phyloP scores from a whole-genome alignment of 2,329 filamentous ascomycete species.

The Aphanocladium album region DNA sequence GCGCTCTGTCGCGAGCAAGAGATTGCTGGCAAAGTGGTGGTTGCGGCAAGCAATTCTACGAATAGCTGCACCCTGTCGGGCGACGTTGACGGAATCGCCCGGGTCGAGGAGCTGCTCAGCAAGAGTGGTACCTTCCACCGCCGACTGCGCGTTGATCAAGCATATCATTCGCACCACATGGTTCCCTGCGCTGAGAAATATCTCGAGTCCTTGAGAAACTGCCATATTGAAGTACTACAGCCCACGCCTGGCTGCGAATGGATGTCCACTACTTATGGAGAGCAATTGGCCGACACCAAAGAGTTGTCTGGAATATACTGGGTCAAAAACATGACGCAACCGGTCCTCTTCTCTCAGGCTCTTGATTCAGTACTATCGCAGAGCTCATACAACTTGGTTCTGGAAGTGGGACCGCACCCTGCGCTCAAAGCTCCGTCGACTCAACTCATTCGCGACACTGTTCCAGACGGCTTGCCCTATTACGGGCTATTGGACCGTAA shows the following conservation, averaged over 20 bases:
- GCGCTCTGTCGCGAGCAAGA: slow-evolving; percentile 8
- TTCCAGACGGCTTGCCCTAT: too few species aligned
- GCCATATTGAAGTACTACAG: neutral
- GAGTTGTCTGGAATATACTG: slow-evolving; percentile 25
- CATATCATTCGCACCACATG: slow-evolving; percentile 15
- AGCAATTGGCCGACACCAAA: neutral
- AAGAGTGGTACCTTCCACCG: slow-evolving; percentile 16
- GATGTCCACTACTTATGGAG: too few species aligned
- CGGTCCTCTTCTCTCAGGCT: slow-evolving; percentile 30
- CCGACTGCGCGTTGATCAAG: slow-evolving; percentile 15
- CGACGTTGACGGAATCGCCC: slow-evolving; percentile 10
- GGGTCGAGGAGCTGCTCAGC: neutral
- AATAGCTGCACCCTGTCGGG: slow-evolving; percentile 19
- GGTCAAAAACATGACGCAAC: slow-evolving; percentile 29
- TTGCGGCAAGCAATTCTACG: slow-evolving; percentile 21
- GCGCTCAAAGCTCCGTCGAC: slow-evolving; percentile 33
- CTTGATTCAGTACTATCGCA: slow-evolving; percentile 2
- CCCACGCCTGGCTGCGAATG: neutral
- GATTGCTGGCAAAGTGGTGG: slow-evolving; percentile 16
- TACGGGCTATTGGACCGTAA: too few species aligned
- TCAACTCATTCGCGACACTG: too few species aligned
- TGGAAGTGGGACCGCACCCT: slow-evolving; percentile 45
- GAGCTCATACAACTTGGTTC: slow-evolving; percentile 20
- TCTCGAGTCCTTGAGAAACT: neutral
- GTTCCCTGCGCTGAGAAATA: neutral